These are phyloP conservation scores for Draba incana DNA, from an alignment of 345 rosid genomes.

Conservation along the genomic window DNA sequence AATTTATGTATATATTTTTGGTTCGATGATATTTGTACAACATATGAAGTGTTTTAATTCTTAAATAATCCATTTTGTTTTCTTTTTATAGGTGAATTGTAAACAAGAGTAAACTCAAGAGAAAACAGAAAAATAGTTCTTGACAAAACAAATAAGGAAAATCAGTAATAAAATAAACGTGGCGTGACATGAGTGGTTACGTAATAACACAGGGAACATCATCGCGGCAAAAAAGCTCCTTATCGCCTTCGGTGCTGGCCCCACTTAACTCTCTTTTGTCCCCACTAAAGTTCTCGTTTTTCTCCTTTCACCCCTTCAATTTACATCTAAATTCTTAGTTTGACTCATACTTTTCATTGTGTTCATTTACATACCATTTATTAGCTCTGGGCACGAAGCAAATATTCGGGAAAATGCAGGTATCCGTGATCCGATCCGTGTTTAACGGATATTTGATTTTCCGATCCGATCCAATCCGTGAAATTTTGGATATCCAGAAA, in stretches of 20 bases:
- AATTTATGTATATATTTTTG: not conserved
- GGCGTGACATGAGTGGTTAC: constrained; percentile 48
- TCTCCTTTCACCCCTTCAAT: not conserved
- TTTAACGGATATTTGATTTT: too few species aligned
- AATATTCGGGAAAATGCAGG: too few species aligned
- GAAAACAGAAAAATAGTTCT: constrained; percentile 1
- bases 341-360: not conserved
- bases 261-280: constrained; percentile 25
- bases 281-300: constrained; percentile 30
- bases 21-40: not conserved
- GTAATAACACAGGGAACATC: constrained; percentile 45
- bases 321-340: constrained; percentile 2
- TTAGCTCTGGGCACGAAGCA: too few species aligned
- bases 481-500: too few species aligned
- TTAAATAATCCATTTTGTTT: not conserved
- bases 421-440: too few species aligned
- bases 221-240: constrained; percentile 36
- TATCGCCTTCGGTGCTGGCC: constrained; percentile 42
- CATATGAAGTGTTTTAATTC: not conserved
- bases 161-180: constrained; percentile 36
- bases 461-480: too few species aligned
- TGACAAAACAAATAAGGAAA: not conserved
- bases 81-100: not conserved
- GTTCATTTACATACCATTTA: not conserved
- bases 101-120: not conserved